Evolutionary conservation across 352 stramenopile species (phyloP), one percentile per base, ranked within the genome.

Genomic region (Phytopythium litorale): DNA sequence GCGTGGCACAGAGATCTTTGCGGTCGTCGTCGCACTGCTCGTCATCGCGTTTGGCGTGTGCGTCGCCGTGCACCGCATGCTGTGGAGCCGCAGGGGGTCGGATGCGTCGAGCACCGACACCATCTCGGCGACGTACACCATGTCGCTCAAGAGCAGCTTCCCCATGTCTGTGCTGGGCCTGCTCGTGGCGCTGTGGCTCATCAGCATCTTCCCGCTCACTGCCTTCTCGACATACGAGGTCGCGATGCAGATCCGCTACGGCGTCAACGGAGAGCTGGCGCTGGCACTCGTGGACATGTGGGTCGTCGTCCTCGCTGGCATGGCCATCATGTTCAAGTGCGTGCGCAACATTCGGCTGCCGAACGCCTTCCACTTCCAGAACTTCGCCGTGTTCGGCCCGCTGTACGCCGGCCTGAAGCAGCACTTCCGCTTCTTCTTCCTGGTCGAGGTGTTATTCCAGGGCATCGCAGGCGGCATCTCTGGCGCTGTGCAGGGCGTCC

Each of bases 371-470:
- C 62, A 74, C 18, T 87, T 77, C 60, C 66, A 75, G 43, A 63
- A 86, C 57, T 73, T 85, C 19, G 71, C 76, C 30, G 56, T 84
- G 3, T 87, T 77, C 62, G 84, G 81, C 1, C 71, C 78, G 21
- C 67, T 92, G 9, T 92, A 91, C 53, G 79, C 73, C 2, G 75
- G 84, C 53, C 68, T 63, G 8, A 85, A 78, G 52, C 77, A 78
- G 56, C 42, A 62, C 18, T 75, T 79, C 45, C 81, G 84, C 1
- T 87, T 84, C 55, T 91, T 89, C 53, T 89, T 90, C 56, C 68
- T 85, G 5, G 71, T 79, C 21, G 64, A 75, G 8, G 67, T 74
- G 43, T 49, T 78, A 12, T 81, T 85, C 54, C 75, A 91, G 48
- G 68, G 72, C 15, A 53, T 84, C 25, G 73, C 74, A 16, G 84